Conservation (phyloP, 192 early-diverging fungal species). For the Allomyces javanicus region DNA sequence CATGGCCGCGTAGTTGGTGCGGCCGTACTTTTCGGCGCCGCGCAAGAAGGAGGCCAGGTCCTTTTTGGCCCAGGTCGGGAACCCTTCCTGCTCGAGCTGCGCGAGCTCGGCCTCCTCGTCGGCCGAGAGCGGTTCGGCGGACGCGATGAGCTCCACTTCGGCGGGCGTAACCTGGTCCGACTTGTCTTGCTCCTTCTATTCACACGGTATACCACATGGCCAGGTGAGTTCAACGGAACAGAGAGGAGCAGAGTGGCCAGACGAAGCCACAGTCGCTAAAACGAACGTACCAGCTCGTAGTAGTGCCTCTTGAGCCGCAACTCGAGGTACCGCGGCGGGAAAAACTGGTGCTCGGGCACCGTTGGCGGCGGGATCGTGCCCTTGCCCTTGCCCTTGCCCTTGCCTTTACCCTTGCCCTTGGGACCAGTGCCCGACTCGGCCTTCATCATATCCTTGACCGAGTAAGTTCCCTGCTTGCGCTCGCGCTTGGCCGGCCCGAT, state of each 20-base stretch:
- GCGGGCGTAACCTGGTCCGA: slow-evolving; percentile 2
- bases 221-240: too few relatives aligned
- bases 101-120: slow-evolving; percentile 28
- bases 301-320: slow-evolving; percentile 68
- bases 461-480: slow-evolving; percentile 67
- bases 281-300: slow-evolving; percentile 28
- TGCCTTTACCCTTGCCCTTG: too few relatives aligned
- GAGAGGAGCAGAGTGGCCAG: background rate
- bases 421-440: too few relatives aligned
- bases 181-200: too few relatives aligned
- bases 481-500: slow-evolving; percentile 88
- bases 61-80: slow-evolving; percentile 73
- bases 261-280: slow-evolving; percentile 6
- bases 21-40: slow-evolving; percentile 68
- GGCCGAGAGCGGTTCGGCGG: slow-evolving; percentile 22
- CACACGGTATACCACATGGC: too few relatives aligned
- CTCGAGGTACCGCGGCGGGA: slow-evolving; percentile 48
- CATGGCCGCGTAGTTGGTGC: slow-evolving; percentile 50
- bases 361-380: too few relatives aligned
- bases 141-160: slow-evolving; percentile 17
- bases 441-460: slow-evolving; percentile 41
- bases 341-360: slow-evolving; percentile 79
- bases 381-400: too few relatives aligned
- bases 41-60: slow-evolving; percentile 78
- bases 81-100: slow-evolving; percentile 40